Conservation (phyloP, 2,329 filamentous ascomycete species). For the Ascochyta koolunga region DNA sequence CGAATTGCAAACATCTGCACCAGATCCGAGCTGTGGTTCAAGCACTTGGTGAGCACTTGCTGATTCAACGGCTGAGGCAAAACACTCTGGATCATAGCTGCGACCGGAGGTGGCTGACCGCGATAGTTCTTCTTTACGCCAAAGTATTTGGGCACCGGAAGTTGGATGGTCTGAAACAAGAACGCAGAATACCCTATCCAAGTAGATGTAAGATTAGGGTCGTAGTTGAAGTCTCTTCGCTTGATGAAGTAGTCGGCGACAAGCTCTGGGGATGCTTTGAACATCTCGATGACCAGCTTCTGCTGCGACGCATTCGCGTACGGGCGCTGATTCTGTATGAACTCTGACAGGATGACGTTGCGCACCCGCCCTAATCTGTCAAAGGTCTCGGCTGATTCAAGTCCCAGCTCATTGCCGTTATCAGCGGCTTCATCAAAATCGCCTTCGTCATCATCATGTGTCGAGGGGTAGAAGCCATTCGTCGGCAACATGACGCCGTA, state of each 20-base stretch:
- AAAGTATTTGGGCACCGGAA: conserved; percentile 75
- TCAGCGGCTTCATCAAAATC: conserved; percentile 51
- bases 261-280: conserved; percentile 81
- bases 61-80: conserved; percentile 82
- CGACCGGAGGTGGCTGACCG: conserved; percentile 75
- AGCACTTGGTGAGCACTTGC: conserved; percentile 77
- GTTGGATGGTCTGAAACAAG: conserved; percentile 77
- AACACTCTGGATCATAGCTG: conserved; percentile 82
- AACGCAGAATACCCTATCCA: conserved; percentile 96
- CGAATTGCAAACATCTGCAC: conserved; percentile 84
- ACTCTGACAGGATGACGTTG: conserved; percentile 79
- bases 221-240: conserved; percentile 78
- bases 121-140: conserved; percentile 69
- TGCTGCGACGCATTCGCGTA: conserved; percentile 82
- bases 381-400: conserved; percentile 74
- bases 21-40: conserved; percentile 78
- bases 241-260: conserved; percentile 85
- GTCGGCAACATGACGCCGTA: conserved; percentile 78
- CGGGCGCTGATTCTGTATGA: conserved; percentile 79
- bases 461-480: conserved; percentile 83
- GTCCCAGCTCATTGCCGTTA: conserved; percentile 64
- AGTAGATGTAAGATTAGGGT: conserved; percentile 88
- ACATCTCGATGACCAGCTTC: conserved; percentile 80
- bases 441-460: conserved; percentile 62
- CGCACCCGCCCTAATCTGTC: conserved; percentile 75